Conservation (phyloP, 1,284 basidiomycete species). For the Cutaneotrichosporon mucoides region DNA sequence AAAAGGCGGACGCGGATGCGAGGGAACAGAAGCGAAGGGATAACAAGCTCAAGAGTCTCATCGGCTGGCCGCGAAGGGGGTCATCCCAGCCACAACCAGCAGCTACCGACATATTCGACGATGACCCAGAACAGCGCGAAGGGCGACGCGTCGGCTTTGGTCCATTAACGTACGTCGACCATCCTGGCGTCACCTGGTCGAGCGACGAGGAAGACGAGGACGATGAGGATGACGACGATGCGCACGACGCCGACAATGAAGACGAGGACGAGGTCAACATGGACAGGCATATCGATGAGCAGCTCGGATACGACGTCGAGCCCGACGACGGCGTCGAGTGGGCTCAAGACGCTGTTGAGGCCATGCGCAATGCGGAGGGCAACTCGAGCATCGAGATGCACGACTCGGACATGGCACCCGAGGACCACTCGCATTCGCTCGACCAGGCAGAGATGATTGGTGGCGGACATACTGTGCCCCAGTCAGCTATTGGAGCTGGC, state of each 20-base stretch:
- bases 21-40: constrained; percentile 14
- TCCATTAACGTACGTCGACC: constrained; percentile 54
- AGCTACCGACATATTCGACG: constrained; percentile 2
- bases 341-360: constrained; percentile 50
- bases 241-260: constrained; percentile 52
- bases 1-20: constrained; percentile 27
- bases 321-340: constrained; percentile 54
- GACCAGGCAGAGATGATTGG: background rate
- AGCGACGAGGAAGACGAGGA: constrained; percentile 71
- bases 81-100: constrained; percentile 11
- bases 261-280: constrained; percentile 18
- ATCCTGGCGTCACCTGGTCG: constrained; percentile 57
- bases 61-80: constrained; percentile 28
- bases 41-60: constrained; percentile 29
- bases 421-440: background rate
- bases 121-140: constrained; percentile 20
- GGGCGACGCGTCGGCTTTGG: constrained; percentile 50
- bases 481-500: background rate
- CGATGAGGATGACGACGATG: constrained; percentile 61
- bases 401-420: constrained; percentile 2
- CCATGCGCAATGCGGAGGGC: constrained; percentile 28
- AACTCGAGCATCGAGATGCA: background rate
- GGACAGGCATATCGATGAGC: constrained; percentile 9
- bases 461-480: background rate
- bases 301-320: constrained; percentile 37